Percentiles rank a stretch among this genome's conserved stretches.
Evolutionary conservation across 129 eudicot genomes (phyloP).

Genomic region (Dittrichia graveolens): DNA sequence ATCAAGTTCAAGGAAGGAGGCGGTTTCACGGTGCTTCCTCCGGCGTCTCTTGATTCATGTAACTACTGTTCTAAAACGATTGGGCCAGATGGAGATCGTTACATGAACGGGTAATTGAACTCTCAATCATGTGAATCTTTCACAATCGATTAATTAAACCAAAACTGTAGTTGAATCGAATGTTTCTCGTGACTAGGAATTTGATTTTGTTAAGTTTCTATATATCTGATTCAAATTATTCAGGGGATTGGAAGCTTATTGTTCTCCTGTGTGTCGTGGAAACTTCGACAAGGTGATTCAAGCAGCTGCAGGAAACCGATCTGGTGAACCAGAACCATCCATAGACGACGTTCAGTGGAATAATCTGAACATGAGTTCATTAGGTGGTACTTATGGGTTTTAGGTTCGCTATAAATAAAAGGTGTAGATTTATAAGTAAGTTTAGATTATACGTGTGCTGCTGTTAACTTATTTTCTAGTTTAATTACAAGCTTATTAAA

Average conservation of each 20-base stretch:
- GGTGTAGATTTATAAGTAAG: too few species aligned
- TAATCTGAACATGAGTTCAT: background rate
- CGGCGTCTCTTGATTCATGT: conserved; percentile 7
- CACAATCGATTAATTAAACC: too few species aligned
- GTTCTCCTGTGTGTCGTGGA: conserved; percentile 21
- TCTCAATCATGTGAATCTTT: too few species aligned
- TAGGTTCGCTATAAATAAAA: background rate
- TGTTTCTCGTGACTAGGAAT: too few species aligned
- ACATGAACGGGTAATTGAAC: conserved; percentile 21
- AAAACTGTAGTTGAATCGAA: background rate
- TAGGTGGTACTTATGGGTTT: too few species aligned
- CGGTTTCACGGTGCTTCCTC: background rate
- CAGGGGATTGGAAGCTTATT: conserved; percentile 22
- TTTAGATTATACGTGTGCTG: too few species aligned
- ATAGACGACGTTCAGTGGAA: background rate
- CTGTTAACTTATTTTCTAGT: too few species aligned
- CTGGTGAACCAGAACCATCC: background rate
- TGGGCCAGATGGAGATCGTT: background rate
- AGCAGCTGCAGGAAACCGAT: background rate
- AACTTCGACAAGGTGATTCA: background rate
- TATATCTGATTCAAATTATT: background rate
- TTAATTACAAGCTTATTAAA: too few species aligned
- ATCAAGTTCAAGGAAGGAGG: background rate
- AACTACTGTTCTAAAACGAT: conserved; percentile 9
- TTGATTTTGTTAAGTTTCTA: too few species aligned